Evolutionary conservation across 2,329 filamentous ascomycete genomes (phyloP).

Genomic region (Cercospora sojina): DNA sequence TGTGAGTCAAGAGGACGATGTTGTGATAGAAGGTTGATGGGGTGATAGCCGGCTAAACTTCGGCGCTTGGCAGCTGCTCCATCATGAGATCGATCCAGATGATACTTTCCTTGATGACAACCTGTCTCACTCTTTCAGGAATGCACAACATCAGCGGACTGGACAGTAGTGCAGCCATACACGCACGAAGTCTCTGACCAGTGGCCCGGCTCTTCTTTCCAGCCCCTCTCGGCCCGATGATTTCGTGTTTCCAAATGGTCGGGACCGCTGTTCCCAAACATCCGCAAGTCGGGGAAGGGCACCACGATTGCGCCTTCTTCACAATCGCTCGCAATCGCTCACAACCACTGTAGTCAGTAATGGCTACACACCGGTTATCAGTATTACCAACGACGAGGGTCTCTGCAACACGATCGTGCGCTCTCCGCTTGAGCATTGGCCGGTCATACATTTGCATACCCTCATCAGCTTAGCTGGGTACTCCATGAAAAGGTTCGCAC

Average conservation of each 20-base stretch:
- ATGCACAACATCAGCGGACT: neutral
- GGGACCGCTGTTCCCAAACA: neutral
- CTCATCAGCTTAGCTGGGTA: too few species aligned
- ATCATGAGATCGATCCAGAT: neutral
- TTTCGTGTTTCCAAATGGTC: neutral
- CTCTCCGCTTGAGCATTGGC: neutral
- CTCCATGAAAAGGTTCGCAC: neutral
- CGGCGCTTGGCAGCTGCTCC: neutral
- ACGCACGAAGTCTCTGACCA: neutral
- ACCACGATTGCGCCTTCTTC: neutral
- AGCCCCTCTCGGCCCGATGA: neutral
- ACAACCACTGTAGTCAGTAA: neutral
- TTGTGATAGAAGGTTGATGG: slow-evolving; percentile 5
- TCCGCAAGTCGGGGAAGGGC: neutral
- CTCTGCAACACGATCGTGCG: neutral
- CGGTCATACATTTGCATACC: neutral
- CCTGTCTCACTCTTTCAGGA: neutral
- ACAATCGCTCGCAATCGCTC: too few species aligned
- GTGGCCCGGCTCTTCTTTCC: neutral
- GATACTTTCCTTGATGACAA: neutral
- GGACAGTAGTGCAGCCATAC: neutral
- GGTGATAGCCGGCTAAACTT: slow-evolving; percentile 1
- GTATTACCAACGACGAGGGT: neutral
- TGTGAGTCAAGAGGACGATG: neutral
- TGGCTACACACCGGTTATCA: neutral